Evolutionary conservation across 2,329 filamentous ascomycete genomes (phyloP), one percentile per base, ranked within the genome.

Genomic region (Sporothrix euskadiensis): DNA sequence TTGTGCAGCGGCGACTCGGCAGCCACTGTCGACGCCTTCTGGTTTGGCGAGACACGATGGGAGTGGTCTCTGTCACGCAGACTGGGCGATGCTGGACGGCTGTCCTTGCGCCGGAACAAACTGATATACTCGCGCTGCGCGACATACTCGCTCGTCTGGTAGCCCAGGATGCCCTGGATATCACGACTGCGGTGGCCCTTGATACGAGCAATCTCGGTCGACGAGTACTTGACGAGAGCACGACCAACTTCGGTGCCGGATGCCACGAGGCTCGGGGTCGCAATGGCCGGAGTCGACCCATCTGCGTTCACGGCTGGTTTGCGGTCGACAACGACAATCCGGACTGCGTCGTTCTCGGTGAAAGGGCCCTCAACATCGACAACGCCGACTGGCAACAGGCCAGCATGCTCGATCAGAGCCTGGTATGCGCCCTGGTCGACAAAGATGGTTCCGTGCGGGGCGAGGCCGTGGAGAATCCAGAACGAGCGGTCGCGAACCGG

Each of bases 401-500:
- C 93, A 0, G 94, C 94, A 83, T 97, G 97, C 79, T 91, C 90
- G 19, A 90, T 84, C 3, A 98, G 87, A 0, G 95, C 96, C 47
- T 87, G 85, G 82, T 94, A 90, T 3, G 95, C 95, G 57, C 96
- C 96, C n/a, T 89, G 84, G 83, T 99, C 96, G 78, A 99, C 97
- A 83, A 93, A 98, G 35, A 99, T 81, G 1, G 92, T 97, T 16
- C 96, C 96, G 79, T 97, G 94, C 0, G 96, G 94, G 32, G 91
- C 90, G 12, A 98, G 89, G 10, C 95, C 96, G 82, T 99, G 94
- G 0, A 98, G 87, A 68, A 99, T 90, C 96, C 96, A 99, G 86
- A 99, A 98, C 80, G 96, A 94, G 75, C 95, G 91, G 81, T 98
- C 96, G 73, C 94, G 90, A 74, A 98, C 96, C 0, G 95, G 94